phyloP scores from a whole-genome alignment of 2,329 filamentous ascomycete genomes.

The Aspergillus amoenus region DNA sequence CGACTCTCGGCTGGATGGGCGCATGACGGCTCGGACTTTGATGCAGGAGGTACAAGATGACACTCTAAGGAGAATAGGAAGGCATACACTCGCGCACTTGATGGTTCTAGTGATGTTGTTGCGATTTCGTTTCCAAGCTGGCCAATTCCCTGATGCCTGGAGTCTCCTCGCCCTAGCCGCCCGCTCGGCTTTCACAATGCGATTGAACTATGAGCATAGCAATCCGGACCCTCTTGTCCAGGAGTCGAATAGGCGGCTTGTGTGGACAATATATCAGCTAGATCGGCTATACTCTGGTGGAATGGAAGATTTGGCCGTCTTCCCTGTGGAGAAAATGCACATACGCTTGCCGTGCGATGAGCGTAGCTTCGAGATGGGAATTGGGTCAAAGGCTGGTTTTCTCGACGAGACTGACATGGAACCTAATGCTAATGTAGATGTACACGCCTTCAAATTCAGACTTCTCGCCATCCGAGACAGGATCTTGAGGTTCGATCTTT shows the following conservation, averaged over 20 bases:
- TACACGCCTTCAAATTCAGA: background rate
- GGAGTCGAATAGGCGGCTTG: background rate
- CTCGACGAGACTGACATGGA: background rate
- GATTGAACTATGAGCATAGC: background rate
- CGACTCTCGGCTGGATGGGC: background rate
- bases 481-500: background rate
- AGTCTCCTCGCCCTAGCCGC: background rate
- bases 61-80: background rate
- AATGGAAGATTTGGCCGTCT: background rate
- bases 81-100: background rate
- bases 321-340: background rate
- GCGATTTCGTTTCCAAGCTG: background rate
- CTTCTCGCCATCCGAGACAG: background rate
- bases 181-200: conserved; percentile 4
- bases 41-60: conserved; percentile 1
- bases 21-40: background rate
- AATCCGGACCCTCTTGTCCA: background rate
- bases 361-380: background rate
- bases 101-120: background rate
- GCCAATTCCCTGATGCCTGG: background rate
- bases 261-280: background rate
- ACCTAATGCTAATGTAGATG: background rate
- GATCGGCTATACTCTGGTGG: conserved; percentile 1
- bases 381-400: background rate
- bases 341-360: conserved; percentile 3